Percentiles rank a stretch among this genome's conserved stretches.
Conservation (phyloP, 169 alveolate genomes). For the Eimeria acervulina region DNA sequence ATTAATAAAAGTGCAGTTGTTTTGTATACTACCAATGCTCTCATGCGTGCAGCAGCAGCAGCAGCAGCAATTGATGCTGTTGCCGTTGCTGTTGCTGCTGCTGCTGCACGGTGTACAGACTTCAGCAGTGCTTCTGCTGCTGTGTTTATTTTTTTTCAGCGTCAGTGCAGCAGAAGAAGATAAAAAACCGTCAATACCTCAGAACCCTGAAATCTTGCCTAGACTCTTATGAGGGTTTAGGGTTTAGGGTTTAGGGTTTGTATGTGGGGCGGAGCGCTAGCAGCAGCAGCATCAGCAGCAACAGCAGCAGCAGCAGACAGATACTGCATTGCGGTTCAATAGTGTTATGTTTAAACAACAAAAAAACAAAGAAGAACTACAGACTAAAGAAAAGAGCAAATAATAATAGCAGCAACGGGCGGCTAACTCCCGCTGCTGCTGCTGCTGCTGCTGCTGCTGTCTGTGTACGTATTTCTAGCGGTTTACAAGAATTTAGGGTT, state of each 20-base stretch:
- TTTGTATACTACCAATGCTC: not conserved
- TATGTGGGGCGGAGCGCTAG: not conserved
- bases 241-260: constrained; percentile 9
- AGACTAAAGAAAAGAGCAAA: too few relatives aligned
- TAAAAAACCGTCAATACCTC: too few relatives aligned
- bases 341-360: too few relatives aligned
- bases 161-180: not conserved
- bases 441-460: too few relatives aligned
- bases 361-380: too few relatives aligned
- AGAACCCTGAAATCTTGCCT: not conserved
- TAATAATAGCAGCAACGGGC: too few relatives aligned
- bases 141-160: not conserved
- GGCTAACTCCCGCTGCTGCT: too few relatives aligned
- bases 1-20: not conserved
- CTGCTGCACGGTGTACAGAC: not conserved
- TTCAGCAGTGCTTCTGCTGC: not conserved
- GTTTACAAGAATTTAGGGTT: too few relatives aligned
- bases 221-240: not conserved
- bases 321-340: too few relatives aligned
- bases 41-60: constrained; percentile 19
- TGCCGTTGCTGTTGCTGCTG: not conserved
- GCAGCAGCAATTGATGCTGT: not conserved
- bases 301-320: too few relatives aligned
- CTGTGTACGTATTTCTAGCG: too few relatives aligned
- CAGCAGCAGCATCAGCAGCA: not conserved